These are phyloP conservation scores for Penicillium malachiteum DNA, from an alignment of 495 filamentous ascomycete genomes.

Conservation along the genomic window DNA sequence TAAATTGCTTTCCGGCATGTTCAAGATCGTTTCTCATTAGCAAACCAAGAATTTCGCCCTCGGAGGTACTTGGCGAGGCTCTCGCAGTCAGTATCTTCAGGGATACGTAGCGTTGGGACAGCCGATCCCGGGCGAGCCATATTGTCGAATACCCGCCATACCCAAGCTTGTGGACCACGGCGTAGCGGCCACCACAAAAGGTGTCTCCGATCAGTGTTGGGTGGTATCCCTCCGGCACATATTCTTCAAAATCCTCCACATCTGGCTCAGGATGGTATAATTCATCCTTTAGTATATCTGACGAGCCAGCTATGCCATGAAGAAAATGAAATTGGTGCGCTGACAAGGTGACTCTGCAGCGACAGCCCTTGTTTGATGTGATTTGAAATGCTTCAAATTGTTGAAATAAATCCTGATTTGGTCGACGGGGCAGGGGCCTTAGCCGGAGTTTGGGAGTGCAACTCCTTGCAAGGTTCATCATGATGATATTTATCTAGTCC, in stretches of 20 bases:
- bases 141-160: conserved; percentile 89
- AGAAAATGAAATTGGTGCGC: no score
- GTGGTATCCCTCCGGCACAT: conserved; percentile 69
- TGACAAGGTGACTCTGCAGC: no score
- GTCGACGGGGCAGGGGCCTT: no score
- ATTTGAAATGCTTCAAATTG: no score
- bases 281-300: conserved; percentile 7
- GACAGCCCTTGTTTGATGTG: no score
- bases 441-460: no score
- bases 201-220: conserved; percentile 77
- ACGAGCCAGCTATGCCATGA: not conserved
- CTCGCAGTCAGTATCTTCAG: conserved; percentile 24
- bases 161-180: conserved; percentile 78
- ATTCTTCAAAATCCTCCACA: conserved; percentile 24
- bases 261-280: conserved; percentile 20
- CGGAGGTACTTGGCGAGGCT: conserved; percentile 14
- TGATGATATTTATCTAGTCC: no score
- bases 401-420: no score
- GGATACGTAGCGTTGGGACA: conserved; percentile 20
- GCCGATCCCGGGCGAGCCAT: conserved; percentile 56
- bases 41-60: conserved; percentile 14
- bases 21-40: conserved; percentile 13
- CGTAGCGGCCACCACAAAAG: conserved; percentile 83
- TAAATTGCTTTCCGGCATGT: conserved; percentile 20
- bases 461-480: no score